Percentiles rank a stretch among this genome's conserved stretches.
Evolutionary conservation across 305 asterid genomes (phyloP).

Genomic region (Fraxinus baroniana): DNA sequence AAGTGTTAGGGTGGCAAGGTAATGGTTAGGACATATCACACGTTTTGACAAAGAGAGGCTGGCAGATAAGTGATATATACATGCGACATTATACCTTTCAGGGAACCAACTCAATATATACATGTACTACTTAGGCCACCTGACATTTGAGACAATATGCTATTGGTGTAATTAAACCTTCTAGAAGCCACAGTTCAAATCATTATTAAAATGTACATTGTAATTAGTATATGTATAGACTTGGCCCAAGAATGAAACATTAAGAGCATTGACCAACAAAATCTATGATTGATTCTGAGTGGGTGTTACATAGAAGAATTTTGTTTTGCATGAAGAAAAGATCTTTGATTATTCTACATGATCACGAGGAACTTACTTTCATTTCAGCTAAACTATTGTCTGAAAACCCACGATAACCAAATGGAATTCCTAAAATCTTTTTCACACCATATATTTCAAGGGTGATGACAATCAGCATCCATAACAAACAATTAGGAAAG

Average conservation of each 20-base stretch:
- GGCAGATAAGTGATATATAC: neutral
- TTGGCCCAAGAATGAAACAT: neutral
- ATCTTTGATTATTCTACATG: neutral
- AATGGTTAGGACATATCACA: neutral
- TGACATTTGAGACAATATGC: neutral
- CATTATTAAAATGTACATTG: neutral
- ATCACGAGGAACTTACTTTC: constrained; percentile 58
- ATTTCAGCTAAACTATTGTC: constrained; percentile 64
- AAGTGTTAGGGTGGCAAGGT: constrained; percentile 13
- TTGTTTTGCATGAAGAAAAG: neutral
- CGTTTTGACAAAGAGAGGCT: neutral
- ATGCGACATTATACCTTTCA: neutral
- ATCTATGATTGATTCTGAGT: neutral
- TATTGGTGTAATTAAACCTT: neutral
- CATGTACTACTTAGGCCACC: neutral
- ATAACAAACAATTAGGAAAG: constrained; percentile 28
- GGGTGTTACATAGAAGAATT: neutral
- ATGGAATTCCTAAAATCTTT: constrained; percentile 85
- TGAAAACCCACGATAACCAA: constrained; percentile 90
- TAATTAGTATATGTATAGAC: neutral
- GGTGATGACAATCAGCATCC: constrained; percentile 79
- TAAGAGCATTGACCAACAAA: neutral
- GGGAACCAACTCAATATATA: neutral
- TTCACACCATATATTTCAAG: constrained; percentile 95
- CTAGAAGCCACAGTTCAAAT: neutral